A percentile compares a stretch with the other conserved stretches of the same genome.
Conservation (phyloP, 176 grass and related monocot genomes). For the Ensete glaucum region DNA sequence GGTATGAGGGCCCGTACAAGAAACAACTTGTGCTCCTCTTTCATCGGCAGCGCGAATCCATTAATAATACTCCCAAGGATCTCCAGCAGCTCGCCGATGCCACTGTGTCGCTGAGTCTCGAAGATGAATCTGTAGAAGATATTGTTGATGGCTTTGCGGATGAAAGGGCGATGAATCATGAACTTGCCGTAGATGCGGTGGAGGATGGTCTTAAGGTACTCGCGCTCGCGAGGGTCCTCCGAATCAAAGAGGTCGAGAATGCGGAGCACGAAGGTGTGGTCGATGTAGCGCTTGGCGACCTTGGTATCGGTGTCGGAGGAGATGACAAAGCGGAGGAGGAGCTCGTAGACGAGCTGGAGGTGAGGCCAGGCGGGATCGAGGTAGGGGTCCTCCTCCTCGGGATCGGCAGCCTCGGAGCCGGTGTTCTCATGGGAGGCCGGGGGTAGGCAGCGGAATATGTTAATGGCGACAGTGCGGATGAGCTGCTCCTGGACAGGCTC, state of each 20-base stretch:
- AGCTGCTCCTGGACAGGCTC: neutral
- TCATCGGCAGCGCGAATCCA: conserved; percentile 1
- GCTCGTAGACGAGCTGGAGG: conserved; percentile 8
- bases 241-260: conserved; percentile 5
- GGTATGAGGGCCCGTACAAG: conserved; percentile 3
- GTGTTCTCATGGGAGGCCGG: conserved; percentile 1
- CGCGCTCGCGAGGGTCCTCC: conserved; percentile 3
- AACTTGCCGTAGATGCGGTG: conserved; percentile 11
- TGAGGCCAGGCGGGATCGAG: neutral
- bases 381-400: neutral
- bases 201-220: conserved; percentile 10
- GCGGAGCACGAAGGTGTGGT: conserved; percentile 2
- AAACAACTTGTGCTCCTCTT: conserved; percentile 1
- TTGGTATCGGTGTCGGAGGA: neutral
- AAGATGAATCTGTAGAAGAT: conserved; percentile 10
- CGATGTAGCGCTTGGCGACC: conserved; percentile 7
- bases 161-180: conserved; percentile 7
- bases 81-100: conserved; percentile 1
- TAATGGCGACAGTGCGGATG: neutral
- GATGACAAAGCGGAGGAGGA: neutral
- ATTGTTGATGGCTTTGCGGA: conserved; percentile 4
- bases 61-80: conserved; percentile 3
- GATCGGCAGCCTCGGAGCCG: conserved; percentile 2
- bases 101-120: neutral
- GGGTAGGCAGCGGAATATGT: conserved; percentile 1